Conservation (phyloP, 2,329 filamentous ascomycete species). For the Fusarium sp. region DNA sequence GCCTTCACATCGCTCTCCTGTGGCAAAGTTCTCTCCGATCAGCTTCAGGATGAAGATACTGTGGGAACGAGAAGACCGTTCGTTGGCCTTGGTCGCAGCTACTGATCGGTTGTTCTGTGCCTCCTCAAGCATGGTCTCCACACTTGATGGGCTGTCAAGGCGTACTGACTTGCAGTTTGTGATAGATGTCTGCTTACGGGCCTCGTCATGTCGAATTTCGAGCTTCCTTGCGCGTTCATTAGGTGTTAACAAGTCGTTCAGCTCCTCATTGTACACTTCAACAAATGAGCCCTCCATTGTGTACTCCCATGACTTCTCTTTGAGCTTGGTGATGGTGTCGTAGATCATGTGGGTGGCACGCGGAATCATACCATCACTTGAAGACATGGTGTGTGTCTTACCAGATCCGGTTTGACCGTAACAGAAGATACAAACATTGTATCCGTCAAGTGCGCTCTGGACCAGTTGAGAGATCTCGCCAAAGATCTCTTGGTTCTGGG, state of each 20-base stretch:
- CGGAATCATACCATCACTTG: constrained; percentile 92
- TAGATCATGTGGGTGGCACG: constrained; percentile 95
- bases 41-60: constrained; percentile 95
- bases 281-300: constrained; percentile 95
- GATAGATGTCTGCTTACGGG: constrained; percentile 84
- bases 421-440: constrained; percentile 99
- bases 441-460: constrained; percentile 95
- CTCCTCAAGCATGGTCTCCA: constrained; percentile 82
- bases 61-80: constrained; percentile 92
- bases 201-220: constrained; percentile 88
- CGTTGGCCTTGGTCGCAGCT: constrained; percentile 97
- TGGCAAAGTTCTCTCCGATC: constrained; percentile 76
- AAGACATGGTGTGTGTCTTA: constrained; percentile 97
- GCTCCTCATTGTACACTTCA: constrained; percentile 97
- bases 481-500: constrained; percentile 88
- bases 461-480: constrained; percentile 97
- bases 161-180: constrained; percentile 82
- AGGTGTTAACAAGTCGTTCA: constrained; percentile 84
- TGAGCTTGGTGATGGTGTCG: constrained; percentile 82
- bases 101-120: constrained; percentile 91
- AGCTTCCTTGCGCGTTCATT: constrained; percentile 77
- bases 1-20: constrained; percentile 88
- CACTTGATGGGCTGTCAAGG: constrained; percentile 83
- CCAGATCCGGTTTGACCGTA: constrained; percentile 98
- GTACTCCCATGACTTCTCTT: constrained; percentile 94